A percentile compares a stretch with the other conserved stretches of the same genome.
phyloP scores from a whole-genome alignment of 129 eudicot species.

The Pulicaria dysenterica region DNA sequence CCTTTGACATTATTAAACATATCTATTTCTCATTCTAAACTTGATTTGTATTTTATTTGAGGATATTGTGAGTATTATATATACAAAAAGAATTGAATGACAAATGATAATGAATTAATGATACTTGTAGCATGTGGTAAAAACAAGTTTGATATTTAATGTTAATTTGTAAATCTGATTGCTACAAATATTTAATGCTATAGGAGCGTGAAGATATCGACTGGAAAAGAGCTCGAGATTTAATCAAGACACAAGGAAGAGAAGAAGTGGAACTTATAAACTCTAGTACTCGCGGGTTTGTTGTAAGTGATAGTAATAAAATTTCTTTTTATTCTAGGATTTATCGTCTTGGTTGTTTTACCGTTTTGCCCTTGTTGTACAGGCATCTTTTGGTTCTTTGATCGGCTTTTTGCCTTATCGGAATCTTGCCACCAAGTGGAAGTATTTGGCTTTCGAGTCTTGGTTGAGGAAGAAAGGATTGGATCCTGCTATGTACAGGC shows the following conservation, averaged over 20 bases:
- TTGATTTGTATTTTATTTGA: no score
- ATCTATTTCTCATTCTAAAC: no score
- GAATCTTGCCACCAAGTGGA: slow-evolving; percentile 73
- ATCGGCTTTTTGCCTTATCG: slow-evolving; percentile 93
- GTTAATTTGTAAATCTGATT: slow-evolving; percentile 1
- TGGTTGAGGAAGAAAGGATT: slow-evolving; percentile 94
- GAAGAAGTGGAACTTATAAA: slow-evolving; percentile 86
- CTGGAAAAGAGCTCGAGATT: slow-evolving; percentile 73
- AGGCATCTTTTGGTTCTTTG: slow-evolving; percentile 90
- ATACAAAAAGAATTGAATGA: no score
- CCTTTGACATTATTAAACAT: no score
- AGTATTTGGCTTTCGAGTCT: slow-evolving; percentile 87
- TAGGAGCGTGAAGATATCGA: slow-evolving; percentile 73
- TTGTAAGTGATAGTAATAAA: slow-evolving; percentile 49
- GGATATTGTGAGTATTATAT: no score
- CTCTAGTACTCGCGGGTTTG: slow-evolving; percentile 84
- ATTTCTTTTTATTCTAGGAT: slow-evolving; percentile 4
- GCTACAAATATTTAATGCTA: neutral
- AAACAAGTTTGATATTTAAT: no score
- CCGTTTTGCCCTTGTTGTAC: slow-evolving; percentile 25
- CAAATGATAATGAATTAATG: no score
- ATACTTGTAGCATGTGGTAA: no score
- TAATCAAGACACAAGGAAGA: slow-evolving; percentile 58
- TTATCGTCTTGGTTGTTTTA: slow-evolving; percentile 17
- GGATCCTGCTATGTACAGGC: slow-evolving; percentile 75